These are phyloP conservation scores for Paecilomyces dactylethromorphus DNA, from an alignment of 2,329 filamentous ascomycete genomes.

Conservation along the genomic window DNA sequence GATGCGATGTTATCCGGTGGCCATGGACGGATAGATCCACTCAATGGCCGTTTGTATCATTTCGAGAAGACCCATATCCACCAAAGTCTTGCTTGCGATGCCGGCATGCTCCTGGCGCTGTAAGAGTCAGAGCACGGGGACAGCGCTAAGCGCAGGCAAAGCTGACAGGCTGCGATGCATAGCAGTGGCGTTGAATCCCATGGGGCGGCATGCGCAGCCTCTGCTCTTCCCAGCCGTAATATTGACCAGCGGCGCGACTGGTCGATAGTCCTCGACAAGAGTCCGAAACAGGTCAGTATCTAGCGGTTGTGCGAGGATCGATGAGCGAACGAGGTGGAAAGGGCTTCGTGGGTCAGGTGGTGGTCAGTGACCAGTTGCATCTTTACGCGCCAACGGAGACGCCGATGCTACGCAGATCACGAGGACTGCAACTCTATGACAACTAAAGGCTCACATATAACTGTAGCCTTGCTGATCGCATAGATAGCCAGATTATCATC, in stretches of 20 bases:
- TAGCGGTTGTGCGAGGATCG: background rate
- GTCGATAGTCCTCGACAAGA: background rate
- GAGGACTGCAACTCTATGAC: background rate
- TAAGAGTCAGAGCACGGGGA: background rate
- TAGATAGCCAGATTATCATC: background rate
- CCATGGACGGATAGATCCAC: conserved; percentile 1
- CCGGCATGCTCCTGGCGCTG: background rate
- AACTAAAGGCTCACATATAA: background rate
- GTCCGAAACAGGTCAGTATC: background rate
- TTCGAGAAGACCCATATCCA: background rate
- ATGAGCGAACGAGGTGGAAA: background rate
- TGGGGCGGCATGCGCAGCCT: background rate
- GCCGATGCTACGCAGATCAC: conserved; percentile 11
- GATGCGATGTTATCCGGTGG: conserved; percentile 2
- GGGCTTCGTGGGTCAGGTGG: conserved; percentile 13
- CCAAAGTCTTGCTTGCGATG: background rate
- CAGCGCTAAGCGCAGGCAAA: background rate
- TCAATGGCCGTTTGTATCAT: background rate
- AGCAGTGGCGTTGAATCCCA: background rate
- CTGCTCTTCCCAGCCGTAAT: background rate
- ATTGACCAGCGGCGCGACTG: background rate
- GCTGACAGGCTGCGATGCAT: conserved; percentile 1
- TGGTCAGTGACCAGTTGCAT: conserved; percentile 14
- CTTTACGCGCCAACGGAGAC: conserved; percentile 10
- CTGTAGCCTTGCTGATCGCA: background rate